Evolutionary conservation across 768 basidiomycete species (phyloP).

Genomic region (Leucocoprinus leucothites): DNA sequence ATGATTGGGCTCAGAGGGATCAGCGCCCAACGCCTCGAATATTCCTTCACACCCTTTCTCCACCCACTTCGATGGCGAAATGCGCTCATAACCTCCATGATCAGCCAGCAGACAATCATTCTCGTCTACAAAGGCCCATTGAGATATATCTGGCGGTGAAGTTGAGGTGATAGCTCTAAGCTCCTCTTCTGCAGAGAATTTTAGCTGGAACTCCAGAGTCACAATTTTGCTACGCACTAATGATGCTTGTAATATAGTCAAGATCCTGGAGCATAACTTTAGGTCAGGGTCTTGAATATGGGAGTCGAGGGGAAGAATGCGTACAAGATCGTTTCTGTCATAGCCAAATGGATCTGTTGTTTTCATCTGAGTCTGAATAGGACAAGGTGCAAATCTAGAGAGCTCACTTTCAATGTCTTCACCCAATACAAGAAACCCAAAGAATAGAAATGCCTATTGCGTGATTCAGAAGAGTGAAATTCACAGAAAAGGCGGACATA

Average conservation of each 20-base stretch:
- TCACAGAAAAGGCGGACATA: slow-evolving; percentile 23
- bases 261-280: slow-evolving; percentile 38
- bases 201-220: no score
- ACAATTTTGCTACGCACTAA: slow-evolving; percentile 39
- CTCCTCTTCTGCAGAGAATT: slow-evolving; percentile 38
- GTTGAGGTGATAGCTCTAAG: slow-evolving; percentile 60
- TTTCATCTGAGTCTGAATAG: no score
- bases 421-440: slow-evolving; percentile 69
- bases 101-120: slow-evolving; percentile 55
- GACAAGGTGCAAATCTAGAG: no score
- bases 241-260: slow-evolving; percentile 71
- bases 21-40: slow-evolving; percentile 17
- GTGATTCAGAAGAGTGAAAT: not conserved
- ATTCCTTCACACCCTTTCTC: slow-evolving; percentile 42
- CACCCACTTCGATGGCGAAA: slow-evolving; percentile 56
- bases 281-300: not conserved
- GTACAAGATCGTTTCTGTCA: slow-evolving; percentile 68
- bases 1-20: no score
- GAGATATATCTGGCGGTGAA: slow-evolving; percentile 49
- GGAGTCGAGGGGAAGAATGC: slow-evolving; percentile 15
- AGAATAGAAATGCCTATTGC: slow-evolving; percentile 60
- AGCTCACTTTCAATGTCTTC: slow-evolving; percentile 71
- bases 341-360: slow-evolving; percentile 48
- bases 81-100: slow-evolving; percentile 33
- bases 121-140: slow-evolving; percentile 57